These are phyloP conservation scores for Neonectria magnoliae DNA, from an alignment of 2,329 filamentous ascomycete species.

Conservation along the genomic window DNA sequence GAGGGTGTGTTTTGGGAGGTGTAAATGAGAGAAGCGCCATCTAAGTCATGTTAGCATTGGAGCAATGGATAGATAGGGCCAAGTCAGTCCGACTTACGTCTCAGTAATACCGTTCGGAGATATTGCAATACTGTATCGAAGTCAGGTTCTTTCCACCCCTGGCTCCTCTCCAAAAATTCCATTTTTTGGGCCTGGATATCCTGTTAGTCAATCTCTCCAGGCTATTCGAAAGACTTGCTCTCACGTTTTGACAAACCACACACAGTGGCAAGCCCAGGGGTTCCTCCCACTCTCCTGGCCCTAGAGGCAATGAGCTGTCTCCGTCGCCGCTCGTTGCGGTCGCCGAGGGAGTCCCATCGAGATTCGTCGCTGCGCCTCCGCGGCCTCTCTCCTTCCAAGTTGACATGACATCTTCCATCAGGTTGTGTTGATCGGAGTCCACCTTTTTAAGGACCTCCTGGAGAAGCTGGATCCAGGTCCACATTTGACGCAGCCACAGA, in stretches of 20 bases:
- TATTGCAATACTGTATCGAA: slow-evolving; percentile 97
- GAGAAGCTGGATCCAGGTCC: slow-evolving; percentile 89
- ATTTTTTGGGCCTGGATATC: slow-evolving; percentile 79
- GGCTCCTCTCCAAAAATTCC: slow-evolving; percentile 87
- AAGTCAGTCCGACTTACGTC: slow-evolving; percentile 66
- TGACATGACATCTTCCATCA: slow-evolving; percentile 87
- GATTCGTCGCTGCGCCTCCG: slow-evolving; percentile 68
- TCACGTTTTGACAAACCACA: slow-evolving; percentile 94
- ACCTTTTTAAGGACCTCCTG: slow-evolving; percentile 79
- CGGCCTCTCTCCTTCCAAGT: slow-evolving; percentile 81
- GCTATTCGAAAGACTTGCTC: slow-evolving; percentile 43
- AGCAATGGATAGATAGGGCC: slow-evolving; percentile 24
- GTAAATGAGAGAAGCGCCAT: slow-evolving; percentile 87
- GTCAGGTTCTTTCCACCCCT: slow-evolving; percentile 94
- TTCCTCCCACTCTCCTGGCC: slow-evolving; percentile 93
- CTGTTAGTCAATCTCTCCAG: slow-evolving; percentile 35
- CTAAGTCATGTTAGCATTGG: slow-evolving; percentile 53
- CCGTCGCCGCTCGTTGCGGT: slow-evolving; percentile 64
- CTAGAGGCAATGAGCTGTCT: slow-evolving; percentile 78
- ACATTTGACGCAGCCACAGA: slow-evolving; percentile 88
- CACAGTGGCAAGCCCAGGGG: slow-evolving; percentile 86
- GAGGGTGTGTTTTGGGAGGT: slow-evolving; percentile 80
- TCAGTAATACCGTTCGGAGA: slow-evolving; percentile 86
- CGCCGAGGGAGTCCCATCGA: slow-evolving; percentile 70
- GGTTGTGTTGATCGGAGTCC: slow-evolving; percentile 78